Base-by-base conservation (phyloP, 176 grass and related monocot genomes). In the Paspalum notatum region DNA sequence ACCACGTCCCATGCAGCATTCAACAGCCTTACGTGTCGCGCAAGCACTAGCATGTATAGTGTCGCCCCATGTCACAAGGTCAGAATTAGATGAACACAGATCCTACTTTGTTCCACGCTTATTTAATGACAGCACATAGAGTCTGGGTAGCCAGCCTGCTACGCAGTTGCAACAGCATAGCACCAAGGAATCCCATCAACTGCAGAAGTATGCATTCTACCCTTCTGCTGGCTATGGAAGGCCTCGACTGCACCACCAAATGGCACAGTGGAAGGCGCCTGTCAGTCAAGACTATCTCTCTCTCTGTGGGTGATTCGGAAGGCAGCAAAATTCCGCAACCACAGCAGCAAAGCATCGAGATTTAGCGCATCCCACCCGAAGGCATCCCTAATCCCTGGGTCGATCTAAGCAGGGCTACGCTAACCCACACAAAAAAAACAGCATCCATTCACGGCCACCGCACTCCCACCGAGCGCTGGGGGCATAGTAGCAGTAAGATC, bases 401-500 rank as follows among this genome's bases (percentile, higher is more conserved):
- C 83, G 83, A 86, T 90, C 88, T 82, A 77, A 65, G 78, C 49
- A 69, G 59, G 65, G 71, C 46, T 9, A 6, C 39, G 12, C 83
- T 20, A 77, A 12, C 16, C 66, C 78, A 59, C 9, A 21, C 50
- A 44, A 13, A 12, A 13, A 12, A 3, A 12, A 9, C 32, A 53
- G 16, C 66, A 66, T 12, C 83, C 83, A 82, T 78, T 71, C 42
- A 79, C 4, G 73, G 43, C 9, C 55, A 65, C 58, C 44, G 4
- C 11, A 32, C 51, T 86, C 58, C 21, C 1, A 82, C 9, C 58
- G 22, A 86, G 73, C 68, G 82, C 15, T 22, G n/a, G 64, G 64
- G 59, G 74, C 71, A 62, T 57, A 78, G 54, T 49, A 64, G 37
- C 72, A 66, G 50, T 85, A 80, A 93, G 85, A 84, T 85, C 85